phyloP scores from a whole-genome alignment of 371 early-diverging fungal genomes.

The Rhizopus arrhizus region DNA sequence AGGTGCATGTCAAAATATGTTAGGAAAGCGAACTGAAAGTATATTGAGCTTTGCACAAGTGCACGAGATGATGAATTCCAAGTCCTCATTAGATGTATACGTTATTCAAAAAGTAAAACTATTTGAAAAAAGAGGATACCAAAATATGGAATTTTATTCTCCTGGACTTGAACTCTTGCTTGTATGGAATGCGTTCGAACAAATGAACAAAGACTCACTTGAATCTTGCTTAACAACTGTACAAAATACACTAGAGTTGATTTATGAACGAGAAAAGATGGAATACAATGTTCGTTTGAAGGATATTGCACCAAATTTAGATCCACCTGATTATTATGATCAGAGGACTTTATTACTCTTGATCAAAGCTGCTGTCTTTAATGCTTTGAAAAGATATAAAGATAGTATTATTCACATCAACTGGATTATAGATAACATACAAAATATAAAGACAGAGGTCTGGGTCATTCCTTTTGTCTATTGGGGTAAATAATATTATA shows the following conservation, averaged over 20 bases:
- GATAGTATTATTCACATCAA: constrained; percentile 38
- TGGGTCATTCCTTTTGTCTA: constrained; percentile 57
- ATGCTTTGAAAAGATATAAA: constrained; percentile 20
- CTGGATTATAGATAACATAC: constrained; percentile 55
- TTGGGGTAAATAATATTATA: constrained; percentile 41
- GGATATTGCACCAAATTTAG: constrained; percentile 24
- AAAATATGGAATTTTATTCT: constrained; percentile 42
- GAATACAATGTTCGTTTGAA: constrained; percentile 30
- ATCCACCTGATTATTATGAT: constrained; percentile 31
- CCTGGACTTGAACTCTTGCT: constrained; percentile 52
- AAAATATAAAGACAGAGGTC: constrained; percentile 42
- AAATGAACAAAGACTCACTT: constrained; percentile 41
- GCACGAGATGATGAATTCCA: constrained; percentile 25
- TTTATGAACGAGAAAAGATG: constrained; percentile 28
- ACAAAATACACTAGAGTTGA: constrained; percentile 34
- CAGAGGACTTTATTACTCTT: constrained; percentile 29
- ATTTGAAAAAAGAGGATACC: constrained; percentile 47
- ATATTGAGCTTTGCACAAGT: constrained; percentile 42
- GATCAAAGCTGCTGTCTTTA: constrained; percentile 29
- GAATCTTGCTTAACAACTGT: constrained; percentile 30
- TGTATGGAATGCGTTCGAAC: constrained; percentile 53
- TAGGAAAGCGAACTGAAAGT: constrained; percentile 40
- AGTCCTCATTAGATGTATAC: constrained; percentile 34
- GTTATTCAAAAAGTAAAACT: constrained; percentile 46
- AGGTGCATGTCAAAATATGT: constrained; percentile 42